Evolutionary conservation across 78 protist species (phyloP).

Genomic region (Capsaspora owczarzaki): DNA sequence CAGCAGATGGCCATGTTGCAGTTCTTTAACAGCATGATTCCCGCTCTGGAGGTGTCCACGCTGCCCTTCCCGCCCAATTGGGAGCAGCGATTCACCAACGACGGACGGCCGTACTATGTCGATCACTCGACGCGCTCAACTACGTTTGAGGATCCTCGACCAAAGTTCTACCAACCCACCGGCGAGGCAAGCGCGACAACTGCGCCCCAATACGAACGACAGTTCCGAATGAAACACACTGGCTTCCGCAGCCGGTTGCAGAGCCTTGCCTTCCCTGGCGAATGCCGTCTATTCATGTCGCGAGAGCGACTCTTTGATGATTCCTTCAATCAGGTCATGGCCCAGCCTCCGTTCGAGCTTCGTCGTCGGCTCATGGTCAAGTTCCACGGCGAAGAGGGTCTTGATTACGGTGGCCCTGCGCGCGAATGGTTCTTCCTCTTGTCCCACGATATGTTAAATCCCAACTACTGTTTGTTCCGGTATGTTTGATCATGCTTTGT

Average conservation of each 20-base stretch:
- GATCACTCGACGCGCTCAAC: constrained; percentile 46
- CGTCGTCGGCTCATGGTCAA: constrained; percentile 10
- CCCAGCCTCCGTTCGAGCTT: not conserved
- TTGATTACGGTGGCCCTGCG: constrained; percentile 39
- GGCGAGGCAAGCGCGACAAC: not conserved
- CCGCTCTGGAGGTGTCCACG: not conserved
- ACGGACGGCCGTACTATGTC: constrained; percentile 46
- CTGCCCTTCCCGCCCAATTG: constrained; percentile 44
- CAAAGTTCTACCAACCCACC: too few species aligned
- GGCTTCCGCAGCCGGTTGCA: not conserved
- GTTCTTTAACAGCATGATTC: too few species aligned
- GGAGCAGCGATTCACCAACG: constrained; percentile 34
- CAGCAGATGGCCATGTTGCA: too few species aligned
- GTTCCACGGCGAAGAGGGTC: constrained; percentile 31
- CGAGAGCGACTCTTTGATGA: not conserved
- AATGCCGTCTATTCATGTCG: not conserved
- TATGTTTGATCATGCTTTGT: not conserved
- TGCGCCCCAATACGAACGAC: not conserved
- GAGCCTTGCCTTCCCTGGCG: not conserved
- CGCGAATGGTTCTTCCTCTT: constrained; percentile 62
- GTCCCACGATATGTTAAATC: constrained; percentile 53
- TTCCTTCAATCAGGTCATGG: not conserved
- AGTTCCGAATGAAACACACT: not conserved
- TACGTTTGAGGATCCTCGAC: constrained; percentile 35
- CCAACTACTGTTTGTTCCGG: constrained; percentile 55